A percentile compares a stretch with the other conserved stretches of the same genome.
phyloP scores from a whole-genome alignment of 768 basidiomycete genomes.

The Leccinum truebloodii region DNA sequence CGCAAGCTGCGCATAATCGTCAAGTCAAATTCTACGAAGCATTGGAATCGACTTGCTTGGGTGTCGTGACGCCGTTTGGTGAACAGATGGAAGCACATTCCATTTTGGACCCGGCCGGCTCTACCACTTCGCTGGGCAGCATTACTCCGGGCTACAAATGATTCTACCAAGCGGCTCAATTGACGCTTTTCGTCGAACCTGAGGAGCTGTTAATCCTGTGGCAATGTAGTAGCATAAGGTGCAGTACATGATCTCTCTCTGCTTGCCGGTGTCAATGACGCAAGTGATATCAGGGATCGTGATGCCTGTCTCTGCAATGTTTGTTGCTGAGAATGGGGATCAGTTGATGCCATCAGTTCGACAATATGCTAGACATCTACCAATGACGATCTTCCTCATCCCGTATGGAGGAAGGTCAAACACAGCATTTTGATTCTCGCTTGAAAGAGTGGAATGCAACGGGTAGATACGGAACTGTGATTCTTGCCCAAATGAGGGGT shows the following conservation, averaged over 20 bases:
- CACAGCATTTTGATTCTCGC: constrained; percentile 86
- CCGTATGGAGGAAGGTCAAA: constrained; percentile 85
- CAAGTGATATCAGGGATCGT: constrained; percentile 98
- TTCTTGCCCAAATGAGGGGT: constrained; percentile 64
- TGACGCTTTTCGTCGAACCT: constrained; percentile 98
- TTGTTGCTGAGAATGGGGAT: constrained; percentile 58
- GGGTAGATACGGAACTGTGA: constrained; percentile 75
- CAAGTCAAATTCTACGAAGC: neutral
- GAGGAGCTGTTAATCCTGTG: constrained; percentile 7
- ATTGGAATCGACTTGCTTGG: constrained; percentile 44
- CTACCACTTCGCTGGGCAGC: constrained; percentile 87
- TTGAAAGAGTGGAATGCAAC: constrained; percentile 91
- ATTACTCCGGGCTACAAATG: constrained; percentile 89
- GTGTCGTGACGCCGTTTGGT: constrained; percentile 85
- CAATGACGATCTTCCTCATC: constrained; percentile 90
- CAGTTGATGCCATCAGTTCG: neutral
- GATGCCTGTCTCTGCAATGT: constrained; percentile 96
- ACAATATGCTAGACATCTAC: constrained; percentile 41
- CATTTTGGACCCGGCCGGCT: constrained; percentile 87
- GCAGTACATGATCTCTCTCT: constrained; percentile 84
- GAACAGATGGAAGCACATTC: constrained; percentile 95
- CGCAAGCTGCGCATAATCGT: constrained; percentile 57
- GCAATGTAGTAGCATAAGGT: neutral
- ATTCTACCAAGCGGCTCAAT: constrained; percentile 87
- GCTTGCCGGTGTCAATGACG: constrained; percentile 92